Percentiles rank a stretch among this genome's conserved stretches.
Conservation (phyloP, 1,284 basidiomycete genomes). For the Apiotrichum sp. region DNA sequence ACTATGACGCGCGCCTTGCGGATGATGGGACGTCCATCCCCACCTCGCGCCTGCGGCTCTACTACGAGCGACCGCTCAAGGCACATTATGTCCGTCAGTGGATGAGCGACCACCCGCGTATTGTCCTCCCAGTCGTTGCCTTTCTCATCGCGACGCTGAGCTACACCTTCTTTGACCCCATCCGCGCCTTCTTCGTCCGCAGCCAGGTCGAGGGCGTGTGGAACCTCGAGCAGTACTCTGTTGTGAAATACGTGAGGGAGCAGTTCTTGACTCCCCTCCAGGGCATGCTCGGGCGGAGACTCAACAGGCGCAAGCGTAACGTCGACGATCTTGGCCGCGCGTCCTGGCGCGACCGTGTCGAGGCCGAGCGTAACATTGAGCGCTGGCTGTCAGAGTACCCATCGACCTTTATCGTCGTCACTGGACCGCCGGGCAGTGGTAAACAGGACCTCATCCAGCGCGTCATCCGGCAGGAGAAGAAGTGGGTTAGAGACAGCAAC, state of each 20-base stretch:
- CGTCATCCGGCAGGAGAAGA: constrained; percentile 56
- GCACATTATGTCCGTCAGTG: constrained; percentile 74
- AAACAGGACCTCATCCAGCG: constrained; percentile 67
- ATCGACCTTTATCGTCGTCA: constrained; percentile 59
- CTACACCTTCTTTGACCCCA: constrained; percentile 90
- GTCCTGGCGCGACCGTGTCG: constrained; percentile 73
- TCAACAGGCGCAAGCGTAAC: neutral
- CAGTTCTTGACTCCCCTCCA: constrained; percentile 2
- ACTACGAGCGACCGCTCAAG: constrained; percentile 69
- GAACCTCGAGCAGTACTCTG: constrained; percentile 52
- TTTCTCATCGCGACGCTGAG: constrained; percentile 83
- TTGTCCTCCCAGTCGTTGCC: constrained; percentile 75
- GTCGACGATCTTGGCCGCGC: constrained; percentile 16
- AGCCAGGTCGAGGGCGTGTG: constrained; percentile 78
- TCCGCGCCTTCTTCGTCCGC: constrained; percentile 77
- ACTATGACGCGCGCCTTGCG: constrained; percentile 25
- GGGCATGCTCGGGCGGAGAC: neutral
- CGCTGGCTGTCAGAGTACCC: constrained; percentile 36
- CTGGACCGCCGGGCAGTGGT: constrained; percentile 88
- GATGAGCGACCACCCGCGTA: constrained; percentile 75
- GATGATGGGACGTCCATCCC: constrained; percentile 17
- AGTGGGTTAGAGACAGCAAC: constrained; percentile 48
- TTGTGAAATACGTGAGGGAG: constrained; percentile 26
- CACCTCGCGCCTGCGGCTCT: constrained; percentile 58
- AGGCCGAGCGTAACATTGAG: constrained; percentile 63